Conservation (phyloP, 2,329 filamentous ascomycete species). For the Mycosphaerelloides madeirae region DNA sequence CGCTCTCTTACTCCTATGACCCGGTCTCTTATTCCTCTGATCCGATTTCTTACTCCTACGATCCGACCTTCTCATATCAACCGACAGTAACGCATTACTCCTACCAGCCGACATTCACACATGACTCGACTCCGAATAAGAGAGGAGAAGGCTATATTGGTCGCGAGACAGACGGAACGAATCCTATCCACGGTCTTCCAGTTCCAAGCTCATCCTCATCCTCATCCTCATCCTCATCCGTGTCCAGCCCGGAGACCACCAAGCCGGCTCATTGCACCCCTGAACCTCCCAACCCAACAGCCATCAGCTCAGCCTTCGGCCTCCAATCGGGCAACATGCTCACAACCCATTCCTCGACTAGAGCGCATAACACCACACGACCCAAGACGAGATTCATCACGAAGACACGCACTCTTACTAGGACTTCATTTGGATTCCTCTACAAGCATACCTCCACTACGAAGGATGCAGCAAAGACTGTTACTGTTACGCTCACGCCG, state of each 20-base stretch:
- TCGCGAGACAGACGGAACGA: not conserved
- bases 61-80: not conserved
- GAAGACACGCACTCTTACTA: not conserved
- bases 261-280: not conserved
- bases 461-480: not conserved
- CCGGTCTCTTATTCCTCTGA: not conserved
- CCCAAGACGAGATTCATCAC: not conserved
- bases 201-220: not conserved
- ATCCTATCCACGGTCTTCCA: not conserved
- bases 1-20: not conserved
- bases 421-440: not conserved
- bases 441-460: not conserved
- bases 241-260: not conserved
- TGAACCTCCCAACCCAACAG: not conserved
- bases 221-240: not conserved
- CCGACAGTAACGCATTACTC: too few species aligned
- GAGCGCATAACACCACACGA: not conserved
- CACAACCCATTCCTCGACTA: not conserved
- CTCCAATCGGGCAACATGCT: too few species aligned
- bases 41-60: not conserved
- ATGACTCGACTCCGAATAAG: too few species aligned
- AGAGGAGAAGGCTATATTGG: too few species aligned
- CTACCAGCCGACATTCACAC: not conserved
- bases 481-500: not conserved
- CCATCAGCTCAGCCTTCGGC: not conserved